Conservation (phyloP, 495 filamentous ascomycete genomes). For the Penicillium crystallinum region DNA sequence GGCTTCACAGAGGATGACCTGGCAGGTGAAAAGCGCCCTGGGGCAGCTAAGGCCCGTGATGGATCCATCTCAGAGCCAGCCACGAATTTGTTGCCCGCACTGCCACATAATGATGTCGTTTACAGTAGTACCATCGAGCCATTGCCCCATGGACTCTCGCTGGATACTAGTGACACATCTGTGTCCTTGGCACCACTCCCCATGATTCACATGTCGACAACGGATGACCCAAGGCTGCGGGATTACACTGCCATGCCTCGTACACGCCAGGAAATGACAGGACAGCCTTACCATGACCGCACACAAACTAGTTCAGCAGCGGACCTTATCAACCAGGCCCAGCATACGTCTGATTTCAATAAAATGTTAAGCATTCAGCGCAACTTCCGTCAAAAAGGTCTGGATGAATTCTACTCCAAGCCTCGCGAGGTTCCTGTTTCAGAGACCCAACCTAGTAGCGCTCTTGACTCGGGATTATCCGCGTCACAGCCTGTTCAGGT, state of each 20-base stretch:
- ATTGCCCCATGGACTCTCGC: slow-evolving; percentile 62
- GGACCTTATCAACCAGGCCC: slow-evolving; percentile 85
- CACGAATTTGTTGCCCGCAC: slow-evolving; percentile 47
- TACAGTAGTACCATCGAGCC: slow-evolving; percentile 73
- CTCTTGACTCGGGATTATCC: slow-evolving; percentile 45
- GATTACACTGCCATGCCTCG: slow-evolving; percentile 82
- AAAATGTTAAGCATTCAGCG: slow-evolving; percentile 72
- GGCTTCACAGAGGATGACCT: slow-evolving; percentile 97
- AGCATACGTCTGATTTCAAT: slow-evolving; percentile 86
- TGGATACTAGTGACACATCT: slow-evolving; percentile 54
- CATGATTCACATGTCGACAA: slow-evolving; percentile 75
- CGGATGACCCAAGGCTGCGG: slow-evolving; percentile 70
- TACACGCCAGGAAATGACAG: slow-evolving; percentile 83
- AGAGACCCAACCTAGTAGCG: slow-evolving; percentile 42
- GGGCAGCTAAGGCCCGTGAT: slow-evolving; percentile 82
- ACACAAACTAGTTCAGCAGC: slow-evolving; percentile 69
- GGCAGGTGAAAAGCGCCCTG: slow-evolving; percentile 93
- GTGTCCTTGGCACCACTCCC: slow-evolving; percentile 66
- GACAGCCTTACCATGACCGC: slow-evolving; percentile 83
- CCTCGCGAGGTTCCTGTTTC: slow-evolving; percentile 67
- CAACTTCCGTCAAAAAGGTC: slow-evolving; percentile 65
- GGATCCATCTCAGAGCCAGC: slow-evolving; percentile 47
- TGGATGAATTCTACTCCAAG: slow-evolving; percentile 71
- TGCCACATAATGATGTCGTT: slow-evolving; percentile 66
- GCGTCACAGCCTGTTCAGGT: slow-evolving; percentile 44